Conservation (phyloP, 371 early-diverging fungal genomes). For the Choanephora cucurbitarum region DNA sequence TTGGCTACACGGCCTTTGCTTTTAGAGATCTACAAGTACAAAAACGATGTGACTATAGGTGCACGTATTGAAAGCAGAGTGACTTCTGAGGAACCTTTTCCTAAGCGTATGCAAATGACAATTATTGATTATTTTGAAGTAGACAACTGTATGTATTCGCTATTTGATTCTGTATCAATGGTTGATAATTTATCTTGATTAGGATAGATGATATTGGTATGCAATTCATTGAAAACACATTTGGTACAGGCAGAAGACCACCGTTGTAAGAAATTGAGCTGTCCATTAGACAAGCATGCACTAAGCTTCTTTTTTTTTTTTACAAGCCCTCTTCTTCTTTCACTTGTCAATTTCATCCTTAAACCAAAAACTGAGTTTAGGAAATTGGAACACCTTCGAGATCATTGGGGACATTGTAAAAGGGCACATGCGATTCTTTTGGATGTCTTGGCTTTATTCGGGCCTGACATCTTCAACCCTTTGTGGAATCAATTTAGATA, state of each 20-base stretch:
- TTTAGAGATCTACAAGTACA: slow-evolving; percentile 20
- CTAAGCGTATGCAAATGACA: slow-evolving; percentile 19
- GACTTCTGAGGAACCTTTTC: slow-evolving; percentile 1
- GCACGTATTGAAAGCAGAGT: slow-evolving; percentile 2
- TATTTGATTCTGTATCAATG: neutral
- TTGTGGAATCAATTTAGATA: slow-evolving; percentile 22
- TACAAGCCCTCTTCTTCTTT: slow-evolving; percentile 17
- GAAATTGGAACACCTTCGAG: neutral
- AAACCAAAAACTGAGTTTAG: slow-evolving; percentile 8
- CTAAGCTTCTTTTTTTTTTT: neutral
- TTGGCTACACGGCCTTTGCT: slow-evolving; percentile 17
- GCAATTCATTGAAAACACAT: slow-evolving; percentile 22
- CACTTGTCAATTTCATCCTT: slow-evolving; percentile 20
- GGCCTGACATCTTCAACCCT: slow-evolving; percentile 15
- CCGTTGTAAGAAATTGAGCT: slow-evolving; percentile 29
- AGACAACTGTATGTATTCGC: slow-evolving; percentile 9
- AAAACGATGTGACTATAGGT: slow-evolving; percentile 17
- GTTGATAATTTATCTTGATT: neutral
- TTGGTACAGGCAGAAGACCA: slow-evolving; percentile 22
- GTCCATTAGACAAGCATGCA: too few species aligned
- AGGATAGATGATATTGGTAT: slow-evolving; percentile 21
- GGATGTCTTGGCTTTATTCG: slow-evolving; percentile 21
- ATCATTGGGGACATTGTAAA: slow-evolving; percentile 19
- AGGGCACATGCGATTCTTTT: slow-evolving; percentile 18
- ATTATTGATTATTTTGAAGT: slow-evolving; percentile 31